phyloP scores from a whole-genome alignment of 1,284 basidiomycete species.

The Rhodotorula sp. region DNA sequence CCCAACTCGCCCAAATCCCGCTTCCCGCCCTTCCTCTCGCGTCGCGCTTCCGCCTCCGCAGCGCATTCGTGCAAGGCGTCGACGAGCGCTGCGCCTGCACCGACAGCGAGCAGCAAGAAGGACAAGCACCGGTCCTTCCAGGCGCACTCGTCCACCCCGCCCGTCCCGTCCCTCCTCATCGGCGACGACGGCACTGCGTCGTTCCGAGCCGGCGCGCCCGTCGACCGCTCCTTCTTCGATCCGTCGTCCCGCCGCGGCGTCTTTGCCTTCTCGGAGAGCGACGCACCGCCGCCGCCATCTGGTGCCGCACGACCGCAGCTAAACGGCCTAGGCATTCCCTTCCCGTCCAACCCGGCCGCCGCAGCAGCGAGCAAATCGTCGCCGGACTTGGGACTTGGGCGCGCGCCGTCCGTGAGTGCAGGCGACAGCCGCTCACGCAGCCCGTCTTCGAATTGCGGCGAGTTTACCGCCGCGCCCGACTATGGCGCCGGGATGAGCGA shows the following conservation, averaged over 20 bases:
- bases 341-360: not conserved
- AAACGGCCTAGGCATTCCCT: conserved; percentile 25
- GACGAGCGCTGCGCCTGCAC: not conserved
- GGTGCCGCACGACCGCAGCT: not conserved
- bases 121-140: conserved; percentile 21
- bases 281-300: not conserved
- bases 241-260: conserved; percentile 5
- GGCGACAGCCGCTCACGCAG: too few relatives aligned
- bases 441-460: not conserved
- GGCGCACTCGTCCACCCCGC: not conserved
- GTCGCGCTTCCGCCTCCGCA: conserved; percentile 17
- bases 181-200: conserved; percentile 1
- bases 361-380: conserved; percentile 12
- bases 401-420: too few relatives aligned
- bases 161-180: conserved; percentile 13
- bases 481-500: too few relatives aligned
- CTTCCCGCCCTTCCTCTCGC: conserved; percentile 25
- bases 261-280: conserved; percentile 14
- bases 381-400: conserved; percentile 10
- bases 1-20: conserved; percentile 27
- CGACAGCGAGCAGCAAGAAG: conserved; percentile 11
- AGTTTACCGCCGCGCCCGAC: too few relatives aligned
- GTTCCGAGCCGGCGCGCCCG: not conserved
- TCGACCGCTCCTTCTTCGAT: conserved; percentile 13
- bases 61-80: conserved; percentile 18